Conservation (phyloP, 345 rosid species). For the Aquilaria sinensis region DNA sequence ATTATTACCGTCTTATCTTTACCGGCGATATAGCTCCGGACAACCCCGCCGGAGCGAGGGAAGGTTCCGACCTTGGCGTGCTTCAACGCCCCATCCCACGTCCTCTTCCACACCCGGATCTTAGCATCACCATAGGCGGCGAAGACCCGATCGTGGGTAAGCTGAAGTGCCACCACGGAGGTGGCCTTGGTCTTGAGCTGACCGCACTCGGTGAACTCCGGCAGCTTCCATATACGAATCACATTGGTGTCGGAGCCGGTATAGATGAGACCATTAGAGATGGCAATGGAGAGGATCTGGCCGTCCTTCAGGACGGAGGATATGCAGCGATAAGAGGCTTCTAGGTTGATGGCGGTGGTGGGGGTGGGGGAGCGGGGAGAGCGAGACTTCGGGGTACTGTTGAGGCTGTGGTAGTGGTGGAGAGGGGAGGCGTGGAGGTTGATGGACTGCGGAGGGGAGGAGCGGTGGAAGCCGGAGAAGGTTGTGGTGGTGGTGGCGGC, state of each 20-base stretch:
- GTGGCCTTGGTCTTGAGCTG: slow-evolving; percentile 35
- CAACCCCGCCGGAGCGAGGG: slow-evolving; percentile 27
- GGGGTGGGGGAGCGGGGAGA: slow-evolving; percentile 16
- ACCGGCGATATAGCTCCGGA: slow-evolving; percentile 37
- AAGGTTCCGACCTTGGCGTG: slow-evolving; percentile 38
- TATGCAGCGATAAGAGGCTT: slow-evolving; percentile 28
- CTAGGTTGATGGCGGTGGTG: background rate
- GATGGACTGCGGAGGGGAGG: slow-evolving; percentile 28
- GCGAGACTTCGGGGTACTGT: slow-evolving; percentile 18
- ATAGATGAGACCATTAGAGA: slow-evolving; percentile 28
- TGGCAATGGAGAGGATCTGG: slow-evolving; percentile 37
- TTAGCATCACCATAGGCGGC: slow-evolving; percentile 44
- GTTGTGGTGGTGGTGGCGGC: too few species aligned
- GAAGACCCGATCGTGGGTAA: slow-evolving; percentile 31
- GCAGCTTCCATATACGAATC: slow-evolving; percentile 44
- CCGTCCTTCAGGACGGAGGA: slow-evolving; percentile 46
- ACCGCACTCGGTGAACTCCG: slow-evolving; percentile 41
- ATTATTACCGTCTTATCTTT: slow-evolving; percentile 40
- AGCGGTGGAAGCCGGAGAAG: slow-evolving; percentile 19
- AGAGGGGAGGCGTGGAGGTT: slow-evolving; percentile 10
- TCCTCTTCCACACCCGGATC: slow-evolving; percentile 45
- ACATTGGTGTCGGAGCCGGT: slow-evolving; percentile 38
- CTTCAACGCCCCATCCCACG: slow-evolving; percentile 34
- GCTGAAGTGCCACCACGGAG: slow-evolving; percentile 32
- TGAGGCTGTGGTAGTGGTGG: background rate